Conservation (phyloP, 495 filamentous ascomycete species). For the Lophiostoma macrostomum region DNA sequence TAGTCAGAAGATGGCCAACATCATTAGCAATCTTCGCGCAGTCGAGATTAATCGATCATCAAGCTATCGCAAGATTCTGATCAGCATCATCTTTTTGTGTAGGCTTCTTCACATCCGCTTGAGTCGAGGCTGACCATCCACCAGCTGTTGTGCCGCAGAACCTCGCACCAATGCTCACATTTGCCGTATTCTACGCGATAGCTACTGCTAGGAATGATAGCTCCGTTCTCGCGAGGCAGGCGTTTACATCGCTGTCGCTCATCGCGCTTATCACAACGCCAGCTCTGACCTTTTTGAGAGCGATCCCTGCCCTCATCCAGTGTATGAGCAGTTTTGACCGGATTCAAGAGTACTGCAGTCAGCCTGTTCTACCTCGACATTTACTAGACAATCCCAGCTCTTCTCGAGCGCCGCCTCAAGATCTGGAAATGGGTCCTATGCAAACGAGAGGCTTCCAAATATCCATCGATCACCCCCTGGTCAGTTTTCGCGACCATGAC, state of each 20-base stretch:
- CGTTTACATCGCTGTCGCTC: slow-evolving; percentile 5
- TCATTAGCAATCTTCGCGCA: not conserved
- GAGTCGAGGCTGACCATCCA: not conserved
- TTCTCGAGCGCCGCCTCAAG: not conserved
- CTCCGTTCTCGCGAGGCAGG: slow-evolving; percentile 4
- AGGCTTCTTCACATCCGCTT: not conserved
- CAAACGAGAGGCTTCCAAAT: not conserved
- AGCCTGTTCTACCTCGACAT: slow-evolving; percentile 10
- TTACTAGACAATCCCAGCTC: slow-evolving; percentile 5
- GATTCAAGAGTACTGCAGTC: slow-evolving; percentile 13
- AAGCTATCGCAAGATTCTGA: slow-evolving; percentile 2
- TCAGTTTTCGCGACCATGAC: not conserved
- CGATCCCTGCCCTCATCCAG: slow-evolving; percentile 6
- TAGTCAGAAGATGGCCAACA: not conserved
- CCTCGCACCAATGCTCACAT: slow-evolving; percentile 6
- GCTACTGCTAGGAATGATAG: not conserved
- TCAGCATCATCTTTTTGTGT: slow-evolving; percentile 2
- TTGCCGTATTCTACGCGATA: slow-evolving; percentile 9
- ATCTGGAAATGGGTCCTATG: not conserved
- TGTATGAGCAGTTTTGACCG: slow-evolving; percentile 7
- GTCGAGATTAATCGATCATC: not conserved
- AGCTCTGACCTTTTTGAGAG: slow-evolving; percentile 6
- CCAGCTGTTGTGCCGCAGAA: slow-evolving; percentile 3
- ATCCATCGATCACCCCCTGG: not conserved
- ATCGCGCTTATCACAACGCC: slow-evolving; percentile 6